Evolutionary conservation across 176 grass and related monocot species (phyloP), one percentile per base, ranked within the genome.

Genomic region (Poa annua): DNA sequence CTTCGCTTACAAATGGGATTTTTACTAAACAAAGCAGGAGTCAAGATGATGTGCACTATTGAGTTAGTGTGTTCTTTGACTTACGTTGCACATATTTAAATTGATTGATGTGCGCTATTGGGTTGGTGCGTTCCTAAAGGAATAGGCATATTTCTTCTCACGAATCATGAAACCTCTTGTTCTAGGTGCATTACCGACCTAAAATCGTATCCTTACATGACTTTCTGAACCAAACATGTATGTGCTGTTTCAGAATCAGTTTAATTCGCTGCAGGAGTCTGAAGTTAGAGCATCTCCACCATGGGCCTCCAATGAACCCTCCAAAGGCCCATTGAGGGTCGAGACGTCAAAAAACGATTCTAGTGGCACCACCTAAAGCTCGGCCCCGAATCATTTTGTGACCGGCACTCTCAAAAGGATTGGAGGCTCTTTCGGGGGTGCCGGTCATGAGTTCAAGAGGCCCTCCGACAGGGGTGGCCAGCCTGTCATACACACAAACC

Each of bases 221-320:
- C 68, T 74, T 71, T 48, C 45, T n/a, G 9, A 56, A 73, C 24
- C 76, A 51, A 80, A 48, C n/a, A 12, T 34, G 8, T 77, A 85
- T 52, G 4, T 71, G 49, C 6, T 47, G 12, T 71, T 47, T 82
- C 55, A 85, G 45, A 66, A 36, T 81, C 64, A 64, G 10, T 34
- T 63, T 77, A 47, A 25, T 20, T 35, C n/a, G n/a, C n/a, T n/a
- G n/a, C n/a, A n/a, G n/a, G n/a, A n/a, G n/a, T n/a, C n/a, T n/a
- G n/a, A n/a, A n/a, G n/a, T n/a, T n/a, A n/a, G n/a, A n/a, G n/a
- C n/a, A n/a, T n/a, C n/a, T n/a, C n/a, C n/a, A n/a, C n/a, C n/a
- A n/a, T n/a, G n/a, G n/a, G n/a, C n/a, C n/a, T n/a, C n/a, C n/a
- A n/a, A n/a, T n/a, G n/a, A n/a, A n/a, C n/a, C n/a, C n/a, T n/a